Evolutionary conservation across 768 basidiomycete genomes (phyloP).

Genomic region (Saitozyma podzolica): DNA sequence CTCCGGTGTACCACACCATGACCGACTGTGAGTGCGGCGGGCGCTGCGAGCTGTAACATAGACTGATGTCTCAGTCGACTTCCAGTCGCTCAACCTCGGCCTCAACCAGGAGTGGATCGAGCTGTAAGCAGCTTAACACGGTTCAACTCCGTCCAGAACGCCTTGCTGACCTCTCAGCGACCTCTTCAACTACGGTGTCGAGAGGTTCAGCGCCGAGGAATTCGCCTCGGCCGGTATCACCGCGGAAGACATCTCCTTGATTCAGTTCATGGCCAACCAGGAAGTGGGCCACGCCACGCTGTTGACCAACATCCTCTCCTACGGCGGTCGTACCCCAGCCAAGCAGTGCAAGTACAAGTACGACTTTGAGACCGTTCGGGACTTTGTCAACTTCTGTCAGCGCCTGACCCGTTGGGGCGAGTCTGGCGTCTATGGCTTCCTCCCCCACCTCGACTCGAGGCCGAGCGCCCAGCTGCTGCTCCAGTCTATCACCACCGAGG

Average conservation of each 20-base stretch:
- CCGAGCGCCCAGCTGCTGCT: conserved; percentile 60
- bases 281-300: conserved; percentile 65
- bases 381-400: conserved; percentile 65
- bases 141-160: conserved; percentile 18
- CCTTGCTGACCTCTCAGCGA: conserved; percentile 42
- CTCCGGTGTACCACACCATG: conserved; percentile 45
- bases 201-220: conserved; percentile 60
- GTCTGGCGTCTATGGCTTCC: conserved; percentile 65
- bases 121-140: conserved; percentile 33
- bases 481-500: conserved; percentile 65
- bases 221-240: conserved; percentile 62
- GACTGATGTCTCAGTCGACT: conserved; percentile 54
- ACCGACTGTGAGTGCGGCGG: conserved; percentile 33
- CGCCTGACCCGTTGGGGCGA: conserved; percentile 60
- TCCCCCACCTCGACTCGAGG: conserved; percentile 65
- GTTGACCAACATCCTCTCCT: conserved; percentile 59
- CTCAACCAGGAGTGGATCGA: conserved; percentile 69
- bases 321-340: conserved; percentile 47
- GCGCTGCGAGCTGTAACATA: background rate
- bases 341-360: conserved; percentile 61
- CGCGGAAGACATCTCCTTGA: conserved; percentile 60
- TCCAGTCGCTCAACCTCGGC: conserved; percentile 61
- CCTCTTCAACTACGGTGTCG: conserved; percentile 62
- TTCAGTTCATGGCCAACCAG: conserved; percentile 63
- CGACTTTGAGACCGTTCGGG: conserved; percentile 61